Evolutionary conservation across 2,329 filamentous ascomycete species (phyloP).

Genomic region (Domatiomyces globalis): DNA sequence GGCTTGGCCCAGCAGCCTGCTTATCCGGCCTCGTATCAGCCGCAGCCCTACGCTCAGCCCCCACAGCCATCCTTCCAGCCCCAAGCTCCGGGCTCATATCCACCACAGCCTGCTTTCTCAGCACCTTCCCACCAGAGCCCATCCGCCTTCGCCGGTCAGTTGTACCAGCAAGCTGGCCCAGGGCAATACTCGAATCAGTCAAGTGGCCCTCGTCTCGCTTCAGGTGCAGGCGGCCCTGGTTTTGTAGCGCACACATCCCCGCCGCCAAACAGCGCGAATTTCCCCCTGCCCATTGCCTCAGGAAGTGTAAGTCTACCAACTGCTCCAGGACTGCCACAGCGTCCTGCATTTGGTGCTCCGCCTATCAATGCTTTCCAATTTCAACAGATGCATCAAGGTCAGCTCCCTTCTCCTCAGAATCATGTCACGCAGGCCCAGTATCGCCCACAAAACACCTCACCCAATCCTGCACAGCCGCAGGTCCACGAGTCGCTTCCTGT

Average conservation of each 20-base stretch:
- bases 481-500: slow-evolving; percentile 4
- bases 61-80: slow-evolving; percentile 13
- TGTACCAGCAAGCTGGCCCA: slow-evolving; percentile 23
- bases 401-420: slow-evolving; percentile 26
- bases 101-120: slow-evolving; percentile 22
- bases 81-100: slow-evolving; percentile 9
- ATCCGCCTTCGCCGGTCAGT: slow-evolving; percentile 25
- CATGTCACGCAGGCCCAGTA: slow-evolving; percentile 13
- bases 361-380: slow-evolving; percentile 40
- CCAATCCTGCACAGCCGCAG: slow-evolving; percentile 11
- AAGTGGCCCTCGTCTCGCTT: slow-evolving; percentile 22
- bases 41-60: slow-evolving; percentile 11
- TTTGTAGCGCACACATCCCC: slow-evolving; percentile 30
- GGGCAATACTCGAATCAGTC: slow-evolving; percentile 23
- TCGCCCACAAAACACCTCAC: slow-evolving; percentile 8
- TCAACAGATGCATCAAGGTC: slow-evolving; percentile 43
- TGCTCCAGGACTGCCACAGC: slow-evolving; percentile 45
- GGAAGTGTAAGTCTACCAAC: slow-evolving; percentile 42
- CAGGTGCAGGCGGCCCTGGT: slow-evolving; percentile 26
- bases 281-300: slow-evolving; percentile 27
- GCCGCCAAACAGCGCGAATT: slow-evolving; percentile 22
- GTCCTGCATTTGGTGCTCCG: slow-evolving; percentile 43
- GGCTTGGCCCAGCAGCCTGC: not conserved
- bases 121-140: slow-evolving; percentile 17
- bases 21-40: slow-evolving; percentile 5